Base-by-base conservation (phyloP, 1,139 yeast genomes). In the Zhuliangozyma blackwelliae region DNA sequence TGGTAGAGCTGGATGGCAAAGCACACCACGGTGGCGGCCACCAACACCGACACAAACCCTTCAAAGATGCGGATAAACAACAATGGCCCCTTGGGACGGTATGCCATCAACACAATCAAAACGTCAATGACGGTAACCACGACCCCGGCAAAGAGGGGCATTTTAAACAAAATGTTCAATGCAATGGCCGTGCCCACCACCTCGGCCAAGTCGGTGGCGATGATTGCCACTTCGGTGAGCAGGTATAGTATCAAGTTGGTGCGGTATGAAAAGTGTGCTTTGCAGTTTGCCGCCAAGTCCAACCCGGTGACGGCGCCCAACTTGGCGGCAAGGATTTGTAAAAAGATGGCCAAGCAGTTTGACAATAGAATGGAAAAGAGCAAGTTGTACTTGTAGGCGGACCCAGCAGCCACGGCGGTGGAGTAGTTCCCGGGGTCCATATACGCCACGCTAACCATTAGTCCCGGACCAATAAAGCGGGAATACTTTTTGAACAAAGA, bases 341-440 rank as follows among this genome's bases (percentile, higher is more conserved):
- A 65, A 40, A 89, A 73, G 3, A 90, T 84, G 2, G 97, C 98
- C 59, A 92, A 78, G 41, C 92, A 67, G 57, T 90, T 92, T 19
- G 96, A 83, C 23, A 90, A 60, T 37, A 89, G 71, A 9, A 92
- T 78, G 38, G 88, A 80, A 55, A 92, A 92, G 23, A 92, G 64
- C 39, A 92, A 70, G 49, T 85, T 82, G 62, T 87, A 92, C 56
- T 85, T 80, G 60, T 82, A 90, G 34, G 84, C 82, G 11, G 96
- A 89, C 38, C 96, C 96, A 19, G 94, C 95, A 5, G 96, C 83
- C 25, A 92, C 96, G 28, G 95, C 92, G 2, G 97, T 88, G 25
- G 96, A 83, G 61, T 90, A 92, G 62, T 92, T 92, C 2, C 98
- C 98, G 1, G 98, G 97, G 54, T 92, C 98, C 85, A 92, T 87